Conservation (phyloP, 2,329 filamentous ascomycete species). For the Ophiostoma triangulosporum region DNA sequence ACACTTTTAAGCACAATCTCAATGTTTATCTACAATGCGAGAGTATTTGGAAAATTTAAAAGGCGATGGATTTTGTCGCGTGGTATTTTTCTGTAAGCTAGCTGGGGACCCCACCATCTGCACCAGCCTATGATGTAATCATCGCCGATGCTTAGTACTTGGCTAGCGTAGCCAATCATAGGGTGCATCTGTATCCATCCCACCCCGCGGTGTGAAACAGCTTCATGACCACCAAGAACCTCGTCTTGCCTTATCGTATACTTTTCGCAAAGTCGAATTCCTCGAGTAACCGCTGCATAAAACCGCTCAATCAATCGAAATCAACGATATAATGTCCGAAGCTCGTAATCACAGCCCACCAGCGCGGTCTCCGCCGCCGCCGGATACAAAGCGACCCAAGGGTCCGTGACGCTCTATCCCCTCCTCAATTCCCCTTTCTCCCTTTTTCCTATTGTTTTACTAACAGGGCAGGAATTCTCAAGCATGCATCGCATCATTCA, state of each 20-base stretch:
- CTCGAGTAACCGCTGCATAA: neutral
- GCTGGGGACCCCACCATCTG: neutral
- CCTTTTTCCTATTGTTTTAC: neutral
- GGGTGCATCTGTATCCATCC: neutral
- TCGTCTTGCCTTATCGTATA: neutral
- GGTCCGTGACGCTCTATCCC: constrained; percentile 21
- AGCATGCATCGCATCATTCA: constrained; percentile 64
- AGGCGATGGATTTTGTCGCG: too few species aligned
- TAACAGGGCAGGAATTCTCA: constrained; percentile 64
- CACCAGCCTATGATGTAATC: neutral
- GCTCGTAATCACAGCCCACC: neutral
- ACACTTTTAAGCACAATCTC: too few species aligned
- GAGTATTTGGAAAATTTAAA: too few species aligned
- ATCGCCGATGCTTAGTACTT: neutral
- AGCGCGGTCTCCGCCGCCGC: constrained; percentile 28
- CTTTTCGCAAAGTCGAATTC: neutral
- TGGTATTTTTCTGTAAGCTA: too few species aligned
- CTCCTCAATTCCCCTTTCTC: neutral
- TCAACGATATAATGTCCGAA: constrained; percentile 5
- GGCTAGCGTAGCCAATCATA: neutral
- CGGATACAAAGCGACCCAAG: constrained; percentile 30
- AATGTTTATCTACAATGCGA: too few species aligned
- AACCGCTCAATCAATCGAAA: neutral
- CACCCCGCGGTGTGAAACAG: neutral
- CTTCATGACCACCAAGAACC: neutral